Base-by-base conservation (phyloP, 148 eudicot species). In the Nepenthes gracilis region DNA sequence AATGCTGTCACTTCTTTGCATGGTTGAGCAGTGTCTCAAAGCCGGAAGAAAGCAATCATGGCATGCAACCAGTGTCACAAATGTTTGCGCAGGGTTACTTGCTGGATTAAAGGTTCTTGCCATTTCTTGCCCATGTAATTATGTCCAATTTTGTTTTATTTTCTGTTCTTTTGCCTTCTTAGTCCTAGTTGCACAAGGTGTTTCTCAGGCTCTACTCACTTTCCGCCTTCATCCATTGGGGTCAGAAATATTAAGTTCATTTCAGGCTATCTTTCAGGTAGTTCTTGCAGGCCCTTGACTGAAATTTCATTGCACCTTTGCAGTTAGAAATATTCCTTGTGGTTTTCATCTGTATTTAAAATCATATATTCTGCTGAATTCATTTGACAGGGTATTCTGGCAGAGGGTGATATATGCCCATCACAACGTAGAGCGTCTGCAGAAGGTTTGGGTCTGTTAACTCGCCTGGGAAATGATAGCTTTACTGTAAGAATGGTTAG, bases 391-490 rank as follows among this genome's bases (percentile, higher is more conserved):
- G 81, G 73, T 64, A 93, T 86, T 76, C 74, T 93, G 71, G 82
- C 87, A 55, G 98, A 86, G 73, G 98, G 98, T 60, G 95, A 89
- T 71, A 84, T 88, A 54, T 82, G 86, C 74, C 78, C 90, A 71
- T 80, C 96, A 55, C 79, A 85, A 67, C 95, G 98, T 36, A 84
- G 98, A 79, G 98, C 96, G 67, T 85, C 91, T 58, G 77, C 95
- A 54, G 98, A 93, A 86, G 95, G 96, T 59, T 95, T 93, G 74
- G 98, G 98, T 55, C 72, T 88, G 65, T 74, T 93, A 75, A 87
- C 94, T 68, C 87, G 98, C 63, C 88, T 93, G 43, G 96, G 96
- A 72, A 82, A 76, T 78, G 98, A 93, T 76, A 73, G 66, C 1
- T 88, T 82, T 71, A 84, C 98, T 15, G 98, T 95, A 65, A 86